Percentiles rank a stretch among this genome's conserved stretches.
Evolutionary conservation across 2,329 filamentous ascomycete species (phyloP).

Genomic region (Ceratocystis colombiana): DNA sequence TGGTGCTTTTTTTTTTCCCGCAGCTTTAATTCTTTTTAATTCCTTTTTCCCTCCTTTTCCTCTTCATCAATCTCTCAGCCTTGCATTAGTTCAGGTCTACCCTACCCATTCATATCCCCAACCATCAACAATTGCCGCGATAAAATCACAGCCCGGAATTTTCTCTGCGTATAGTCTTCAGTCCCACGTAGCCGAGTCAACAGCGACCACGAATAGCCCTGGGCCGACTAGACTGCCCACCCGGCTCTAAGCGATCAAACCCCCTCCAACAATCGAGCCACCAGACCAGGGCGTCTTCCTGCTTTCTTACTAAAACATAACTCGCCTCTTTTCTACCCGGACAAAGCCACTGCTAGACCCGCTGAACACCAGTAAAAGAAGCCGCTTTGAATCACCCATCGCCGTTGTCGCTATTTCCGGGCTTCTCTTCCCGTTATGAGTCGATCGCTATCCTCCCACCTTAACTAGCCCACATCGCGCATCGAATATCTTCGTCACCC

Average conservation of each 20-base stretch:
- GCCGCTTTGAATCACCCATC: background rate
- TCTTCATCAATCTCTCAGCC: background rate
- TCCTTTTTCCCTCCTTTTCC: background rate
- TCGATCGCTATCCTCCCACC: too few species aligned
- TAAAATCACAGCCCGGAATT: background rate
- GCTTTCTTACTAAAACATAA: too few species aligned
- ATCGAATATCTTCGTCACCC: background rate
- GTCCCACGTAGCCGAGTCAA: too few species aligned
- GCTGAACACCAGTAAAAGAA: background rate
- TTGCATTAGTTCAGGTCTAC: background rate
- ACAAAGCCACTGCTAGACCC: background rate
- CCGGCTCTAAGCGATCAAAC: slow-evolving; percentile 8
- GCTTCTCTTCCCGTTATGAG: too few species aligned
- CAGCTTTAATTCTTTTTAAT: slow-evolving; percentile 4
- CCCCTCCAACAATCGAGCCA: background rate
- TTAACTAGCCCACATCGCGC: background rate
- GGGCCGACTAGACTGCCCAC: background rate
- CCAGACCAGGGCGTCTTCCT: background rate
- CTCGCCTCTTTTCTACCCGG: background rate
- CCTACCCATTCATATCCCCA: background rate
- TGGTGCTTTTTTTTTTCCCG: slow-evolving; percentile 10
- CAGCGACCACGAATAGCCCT: too few species aligned
- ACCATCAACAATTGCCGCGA: background rate
- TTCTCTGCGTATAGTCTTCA: background rate
- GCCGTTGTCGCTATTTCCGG: background rate